Conservation (phyloP, 2,329 filamentous ascomycete species). For the Pseudopithomyces chartarum region DNA sequence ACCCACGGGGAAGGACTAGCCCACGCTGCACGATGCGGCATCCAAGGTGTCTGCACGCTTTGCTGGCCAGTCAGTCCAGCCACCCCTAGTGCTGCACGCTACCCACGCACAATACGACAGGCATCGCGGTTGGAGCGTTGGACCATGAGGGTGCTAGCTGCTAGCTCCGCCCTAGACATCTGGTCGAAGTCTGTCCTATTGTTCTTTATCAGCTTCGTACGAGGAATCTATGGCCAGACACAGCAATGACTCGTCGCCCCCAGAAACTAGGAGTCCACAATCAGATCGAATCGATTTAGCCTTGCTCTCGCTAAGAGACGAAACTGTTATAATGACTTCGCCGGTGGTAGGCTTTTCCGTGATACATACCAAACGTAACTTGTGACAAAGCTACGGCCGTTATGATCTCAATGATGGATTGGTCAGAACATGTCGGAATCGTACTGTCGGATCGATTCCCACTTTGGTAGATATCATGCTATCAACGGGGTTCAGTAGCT, state of each 20-base stretch:
- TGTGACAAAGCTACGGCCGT: no score
- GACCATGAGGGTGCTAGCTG: background rate
- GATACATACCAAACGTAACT: no score
- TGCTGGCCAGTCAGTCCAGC: background rate
- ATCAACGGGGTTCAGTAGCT: no score
- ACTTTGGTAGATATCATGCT: no score
- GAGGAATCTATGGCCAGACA: background rate
- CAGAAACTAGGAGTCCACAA: background rate
- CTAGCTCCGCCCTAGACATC: no score
- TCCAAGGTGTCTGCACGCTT: background rate
- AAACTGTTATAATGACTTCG: background rate
- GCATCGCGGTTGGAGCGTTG: background rate
- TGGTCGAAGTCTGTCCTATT: background rate
- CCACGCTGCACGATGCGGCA: background rate
- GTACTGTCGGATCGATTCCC: no score
- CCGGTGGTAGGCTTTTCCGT: no score
- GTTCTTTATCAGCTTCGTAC: background rate
- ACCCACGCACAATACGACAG: background rate
- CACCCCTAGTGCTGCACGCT: background rate
- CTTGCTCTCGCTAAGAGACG: background rate
- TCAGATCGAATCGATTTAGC: background rate
- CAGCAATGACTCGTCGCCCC: background rate
- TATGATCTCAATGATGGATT: no score
- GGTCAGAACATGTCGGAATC: no score
- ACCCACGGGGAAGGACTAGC: background rate